These are phyloP conservation scores for Ceratobasidium sp. DNA, from an alignment of 1,284 basidiomycete species.

Conservation along the genomic window DNA sequence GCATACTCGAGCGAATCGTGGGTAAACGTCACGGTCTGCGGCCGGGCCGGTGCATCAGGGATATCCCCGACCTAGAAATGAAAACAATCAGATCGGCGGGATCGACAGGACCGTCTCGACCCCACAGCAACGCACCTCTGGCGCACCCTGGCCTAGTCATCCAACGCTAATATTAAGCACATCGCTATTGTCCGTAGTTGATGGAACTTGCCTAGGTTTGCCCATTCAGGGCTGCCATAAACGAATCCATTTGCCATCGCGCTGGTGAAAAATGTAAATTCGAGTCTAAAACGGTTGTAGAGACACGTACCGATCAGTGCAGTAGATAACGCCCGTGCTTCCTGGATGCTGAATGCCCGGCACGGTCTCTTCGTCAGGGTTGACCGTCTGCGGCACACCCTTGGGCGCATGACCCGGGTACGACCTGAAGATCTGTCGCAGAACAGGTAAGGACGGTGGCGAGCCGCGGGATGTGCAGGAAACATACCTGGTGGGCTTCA, in stretches of 20 bases:
- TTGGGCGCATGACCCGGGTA: constrained; percentile 64
- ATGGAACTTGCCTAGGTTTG: constrained; percentile 67
- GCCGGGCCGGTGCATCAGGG: constrained; percentile 78
- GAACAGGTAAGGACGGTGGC: constrained; percentile 48
- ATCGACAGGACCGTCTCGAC: constrained; percentile 57
- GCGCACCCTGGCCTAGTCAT: constrained; percentile 78
- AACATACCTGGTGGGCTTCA: constrained; percentile 81
- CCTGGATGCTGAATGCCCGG: constrained; percentile 71
- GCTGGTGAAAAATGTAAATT: constrained; percentile 42
- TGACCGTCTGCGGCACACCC: constrained; percentile 70
- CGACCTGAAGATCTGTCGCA: constrained; percentile 68
- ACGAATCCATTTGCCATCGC: constrained; percentile 91
- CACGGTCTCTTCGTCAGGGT: constrained; percentile 84
- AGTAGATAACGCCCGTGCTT: constrained; percentile 76
- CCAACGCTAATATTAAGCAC: background rate
- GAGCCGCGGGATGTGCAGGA: constrained; percentile 23
- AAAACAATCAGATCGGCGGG: constrained; percentile 14
- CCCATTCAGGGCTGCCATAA: constrained; percentile 80
- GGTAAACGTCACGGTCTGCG: constrained; percentile 67
- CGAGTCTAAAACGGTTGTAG: background rate
- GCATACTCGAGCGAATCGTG: constrained; percentile 90
- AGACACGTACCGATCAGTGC: constrained; percentile 72
- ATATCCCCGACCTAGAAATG: constrained; percentile 69
- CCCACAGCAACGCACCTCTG: constrained; percentile 65
- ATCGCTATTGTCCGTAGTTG: background rate